A percentile compares a stretch with the other conserved stretches of the same genome.
Conservation (phyloP, 306 rosid genomes). For the Pterocarpus macrocarpus region DNA sequence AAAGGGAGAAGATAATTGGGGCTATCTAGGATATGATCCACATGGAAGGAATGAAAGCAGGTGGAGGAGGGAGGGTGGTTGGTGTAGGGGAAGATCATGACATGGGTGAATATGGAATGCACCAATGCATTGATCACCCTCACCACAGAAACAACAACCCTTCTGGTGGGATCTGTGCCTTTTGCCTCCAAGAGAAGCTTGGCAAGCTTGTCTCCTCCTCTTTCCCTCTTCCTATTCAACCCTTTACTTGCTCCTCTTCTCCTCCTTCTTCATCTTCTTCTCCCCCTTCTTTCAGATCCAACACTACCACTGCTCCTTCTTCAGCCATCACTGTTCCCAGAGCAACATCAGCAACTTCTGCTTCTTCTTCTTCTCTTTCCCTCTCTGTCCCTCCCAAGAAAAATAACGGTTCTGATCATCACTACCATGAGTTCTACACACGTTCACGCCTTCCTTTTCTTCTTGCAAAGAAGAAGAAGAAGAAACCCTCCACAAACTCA, state of each 20-base stretch:
- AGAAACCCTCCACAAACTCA: constrained; percentile 44
- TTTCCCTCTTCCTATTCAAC: constrained; percentile 71
- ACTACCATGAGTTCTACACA: constrained; percentile 13
- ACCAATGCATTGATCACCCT: constrained; percentile 83
- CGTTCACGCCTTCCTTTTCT: constrained; percentile 73
- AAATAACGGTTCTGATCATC: neutral
- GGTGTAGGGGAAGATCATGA: constrained; percentile 61
- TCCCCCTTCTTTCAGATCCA: constrained; percentile 73
- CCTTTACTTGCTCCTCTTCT: constrained; percentile 65
- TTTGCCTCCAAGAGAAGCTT: constrained; percentile 94
- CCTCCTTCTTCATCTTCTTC: constrained; percentile 41
- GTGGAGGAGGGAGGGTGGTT: constrained; percentile 48
- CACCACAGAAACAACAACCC: constrained; percentile 57
- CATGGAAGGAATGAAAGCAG: constrained; percentile 11
- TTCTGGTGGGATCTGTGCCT: constrained; percentile 88
- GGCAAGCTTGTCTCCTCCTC: constrained; percentile 90
- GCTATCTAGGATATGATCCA: too few relatives aligned
- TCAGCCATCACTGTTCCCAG: neutral
- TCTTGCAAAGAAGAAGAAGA: constrained; percentile 69
- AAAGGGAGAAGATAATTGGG: too few relatives aligned
- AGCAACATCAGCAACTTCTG: neutral
- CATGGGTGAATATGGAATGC: constrained; percentile 60
- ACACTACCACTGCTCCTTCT: constrained; percentile 2
- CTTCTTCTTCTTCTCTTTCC: constrained; percentile 53
- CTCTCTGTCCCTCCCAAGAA: constrained; percentile 40